These are phyloP conservation scores for Euphorbia celastroides DNA, from an alignment of 441 rosid genomes.

Conservation along the genomic window DNA sequence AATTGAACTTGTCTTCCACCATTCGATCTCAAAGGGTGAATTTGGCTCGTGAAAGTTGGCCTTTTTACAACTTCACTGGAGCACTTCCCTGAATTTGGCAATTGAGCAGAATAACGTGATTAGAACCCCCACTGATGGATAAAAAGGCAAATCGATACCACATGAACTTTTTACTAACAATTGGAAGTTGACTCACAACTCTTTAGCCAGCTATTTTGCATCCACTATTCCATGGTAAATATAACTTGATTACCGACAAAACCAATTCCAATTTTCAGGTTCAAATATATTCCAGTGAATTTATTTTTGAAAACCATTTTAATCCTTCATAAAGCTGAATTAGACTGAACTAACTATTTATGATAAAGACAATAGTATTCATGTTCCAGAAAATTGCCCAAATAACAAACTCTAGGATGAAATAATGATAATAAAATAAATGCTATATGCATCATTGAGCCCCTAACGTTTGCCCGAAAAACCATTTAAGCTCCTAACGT, in stretches of 20 bases:
- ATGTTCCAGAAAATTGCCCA: no score
- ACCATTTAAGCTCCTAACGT: no score
- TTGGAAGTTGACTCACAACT: background rate
- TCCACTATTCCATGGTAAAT: background rate
- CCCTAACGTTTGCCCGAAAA: no score
- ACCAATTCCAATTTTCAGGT: background rate
- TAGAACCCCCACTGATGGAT: no score
- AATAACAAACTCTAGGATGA: background rate
- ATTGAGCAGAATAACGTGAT: no score
- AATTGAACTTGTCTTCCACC: constrained; percentile 7
- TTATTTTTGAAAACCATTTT: background rate
- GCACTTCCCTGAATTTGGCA: constrained; percentile 45
- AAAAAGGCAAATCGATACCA: background rate
- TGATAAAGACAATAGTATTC: background rate
- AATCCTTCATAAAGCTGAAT: background rate
- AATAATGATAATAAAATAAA: background rate
- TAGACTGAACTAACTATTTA: background rate
- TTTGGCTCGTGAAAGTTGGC: background rate
- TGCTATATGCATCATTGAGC: no score
- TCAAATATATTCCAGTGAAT: background rate
- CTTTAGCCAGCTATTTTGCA: background rate
- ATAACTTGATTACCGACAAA: background rate
- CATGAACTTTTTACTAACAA: background rate
- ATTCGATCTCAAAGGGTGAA: constrained; percentile 15
- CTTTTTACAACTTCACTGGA: constrained; percentile 49